Conservation (phyloP, 345 rosid species). For the Heritiera fomes region DNA sequence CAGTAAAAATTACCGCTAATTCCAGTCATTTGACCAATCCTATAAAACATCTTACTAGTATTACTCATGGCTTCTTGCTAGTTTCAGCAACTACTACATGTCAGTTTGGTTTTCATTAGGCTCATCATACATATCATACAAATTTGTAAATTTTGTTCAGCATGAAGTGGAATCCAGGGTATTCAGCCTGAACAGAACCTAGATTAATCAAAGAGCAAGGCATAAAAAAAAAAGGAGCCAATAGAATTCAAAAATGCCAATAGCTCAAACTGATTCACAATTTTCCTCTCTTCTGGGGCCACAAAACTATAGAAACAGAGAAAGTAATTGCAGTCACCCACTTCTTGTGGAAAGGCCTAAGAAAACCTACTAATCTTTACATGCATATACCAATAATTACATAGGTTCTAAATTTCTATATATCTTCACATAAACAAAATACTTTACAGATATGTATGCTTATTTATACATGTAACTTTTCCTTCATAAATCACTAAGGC, state of each 20-base stretch:
- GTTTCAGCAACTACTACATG: not conserved
- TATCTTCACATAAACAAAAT: not conserved
- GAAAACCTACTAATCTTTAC: not conserved
- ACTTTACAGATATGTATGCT: not conserved
- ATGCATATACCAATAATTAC: not conserved
- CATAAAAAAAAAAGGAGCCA: not conserved
- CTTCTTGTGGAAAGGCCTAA: slow-evolving; percentile 4
- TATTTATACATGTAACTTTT: not conserved
- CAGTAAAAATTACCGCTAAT: not conserved
- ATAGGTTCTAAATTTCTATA: too few relatives aligned
- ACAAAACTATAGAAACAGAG: not conserved
- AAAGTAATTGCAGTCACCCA: not conserved
- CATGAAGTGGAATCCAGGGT: too few relatives aligned
- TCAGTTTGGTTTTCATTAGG: too few relatives aligned
- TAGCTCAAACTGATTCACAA: not conserved
- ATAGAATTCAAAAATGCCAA: not conserved
- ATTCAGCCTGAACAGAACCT: too few relatives aligned
- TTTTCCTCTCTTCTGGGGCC: not conserved
- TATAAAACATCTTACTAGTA: not conserved
- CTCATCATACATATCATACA: too few relatives aligned
- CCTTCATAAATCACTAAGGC: not conserved
- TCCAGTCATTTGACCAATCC: not conserved
- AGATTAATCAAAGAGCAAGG: too few relatives aligned
- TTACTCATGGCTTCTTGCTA: not conserved
- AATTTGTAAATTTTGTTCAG: too few relatives aligned